Base-by-base conservation (phyloP, 1,284 basidiomycete genomes). In the Tilletiaria anomala region DNA sequence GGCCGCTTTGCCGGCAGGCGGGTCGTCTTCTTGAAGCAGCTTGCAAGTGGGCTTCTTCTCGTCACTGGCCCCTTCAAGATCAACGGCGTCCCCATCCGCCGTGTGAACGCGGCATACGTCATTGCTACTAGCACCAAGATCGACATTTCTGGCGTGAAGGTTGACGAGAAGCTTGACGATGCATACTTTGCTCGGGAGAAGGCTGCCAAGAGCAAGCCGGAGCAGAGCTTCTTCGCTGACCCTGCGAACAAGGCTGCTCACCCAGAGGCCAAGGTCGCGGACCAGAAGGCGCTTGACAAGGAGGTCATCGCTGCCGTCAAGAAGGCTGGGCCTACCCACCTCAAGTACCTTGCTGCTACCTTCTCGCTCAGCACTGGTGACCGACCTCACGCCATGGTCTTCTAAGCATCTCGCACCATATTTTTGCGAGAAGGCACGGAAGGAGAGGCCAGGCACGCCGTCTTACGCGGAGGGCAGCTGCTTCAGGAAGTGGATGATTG, bases 71-170 rank as follows among this genome's bases (percentile, higher is more conserved):
- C 93, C 44, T 96, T 80, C 80, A 94, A 91, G 79, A 69, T 97
- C 70, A 99, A 97, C 73, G 93, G 93, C 71, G 93, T 99, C 35
- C 93, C 93, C 61, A 76, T 99, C 69, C 79, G 91, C 70, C 79
- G 93, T 70, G 89, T 99, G 53, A 93, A 91, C 76, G 91, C 96
- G 76, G 88, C 93, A 45, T 99, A 97, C 71, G 89, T 93, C 52
- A 96, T 99, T 67, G 87, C 91, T 52, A 99, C 93, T 51, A 88
- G 88, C 51, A 96, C 93, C 68, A 89, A 84, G 74, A 72, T 97
- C 63, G 84, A 94, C 61, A 71, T 97, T 53, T 75, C 75, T 36
- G 76, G 73, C 56, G 75, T 86, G 69, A 37, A 58, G 64, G 51
- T 69, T 32, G 68, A 69, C 47, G 78, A 83, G 60, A 86, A 91